Evolutionary conservation across 2,329 filamentous ascomycete genomes (phyloP).

Genomic region (Colletotrichum gloeosporioides): DNA sequence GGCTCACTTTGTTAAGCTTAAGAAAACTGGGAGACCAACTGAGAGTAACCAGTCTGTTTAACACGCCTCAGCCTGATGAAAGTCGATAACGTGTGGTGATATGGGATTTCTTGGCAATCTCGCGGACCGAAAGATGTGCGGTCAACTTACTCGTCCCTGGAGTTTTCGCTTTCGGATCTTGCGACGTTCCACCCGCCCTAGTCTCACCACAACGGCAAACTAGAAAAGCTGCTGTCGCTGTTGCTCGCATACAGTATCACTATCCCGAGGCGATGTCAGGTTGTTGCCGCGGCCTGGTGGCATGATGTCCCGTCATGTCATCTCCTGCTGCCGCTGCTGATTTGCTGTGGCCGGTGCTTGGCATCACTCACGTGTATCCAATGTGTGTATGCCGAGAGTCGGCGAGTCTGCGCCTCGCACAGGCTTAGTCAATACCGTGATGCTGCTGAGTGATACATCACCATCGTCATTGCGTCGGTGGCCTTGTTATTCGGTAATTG

Average conservation of each 20-base stretch:
- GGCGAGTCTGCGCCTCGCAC: not conserved
- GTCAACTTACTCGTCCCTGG: not conserved
- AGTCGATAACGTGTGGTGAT: not conserved
- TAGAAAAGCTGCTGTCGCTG: not conserved
- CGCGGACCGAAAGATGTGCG: not conserved
- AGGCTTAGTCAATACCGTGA: not conserved
- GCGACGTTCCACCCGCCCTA: not conserved
- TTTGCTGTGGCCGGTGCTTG: not conserved
- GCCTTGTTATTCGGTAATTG: not conserved
- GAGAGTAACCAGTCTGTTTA: not conserved
- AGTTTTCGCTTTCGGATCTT: not conserved
- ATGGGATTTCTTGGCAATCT: not conserved
- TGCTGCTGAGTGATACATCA: not conserved
- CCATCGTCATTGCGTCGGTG: not conserved
- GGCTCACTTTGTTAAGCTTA: not conserved
- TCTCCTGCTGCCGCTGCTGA: not conserved
- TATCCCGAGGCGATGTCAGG: not conserved
- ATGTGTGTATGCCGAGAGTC: not conserved
- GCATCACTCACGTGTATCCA: not conserved
- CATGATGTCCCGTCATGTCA: not conserved
- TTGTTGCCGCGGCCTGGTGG: not conserved
- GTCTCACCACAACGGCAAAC: not conserved
- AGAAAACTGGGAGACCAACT: not conserved
- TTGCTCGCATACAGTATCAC: not conserved
- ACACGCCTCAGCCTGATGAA: not conserved